phyloP scores from a whole-genome alignment of 208 protist species.

The Phytomonas serpens region DNA sequence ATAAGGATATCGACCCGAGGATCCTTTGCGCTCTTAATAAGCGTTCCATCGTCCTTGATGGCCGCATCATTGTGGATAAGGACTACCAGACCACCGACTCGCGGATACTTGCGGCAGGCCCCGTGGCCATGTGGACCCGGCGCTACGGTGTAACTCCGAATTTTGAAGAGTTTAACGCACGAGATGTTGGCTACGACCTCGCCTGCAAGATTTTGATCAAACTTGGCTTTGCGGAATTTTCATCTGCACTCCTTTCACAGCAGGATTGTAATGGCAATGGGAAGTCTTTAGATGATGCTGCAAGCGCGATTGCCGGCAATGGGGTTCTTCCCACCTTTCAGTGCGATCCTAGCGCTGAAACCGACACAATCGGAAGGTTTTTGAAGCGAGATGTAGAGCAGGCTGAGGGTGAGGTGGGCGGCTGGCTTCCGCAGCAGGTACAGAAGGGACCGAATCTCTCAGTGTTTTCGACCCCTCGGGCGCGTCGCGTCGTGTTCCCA shows the following conservation, averaged over 20 bases:
- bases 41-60: constrained; percentile 90
- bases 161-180: constrained; percentile 82
- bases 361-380: background rate
- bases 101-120: constrained; percentile 73
- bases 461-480: constrained; percentile 5
- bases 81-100: constrained; percentile 86
- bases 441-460: constrained; percentile 2
- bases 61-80: constrained; percentile 86
- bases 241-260: background rate
- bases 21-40: constrained; percentile 86
- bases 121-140: constrained; percentile 91
- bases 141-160: constrained; percentile 75
- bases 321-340: background rate
- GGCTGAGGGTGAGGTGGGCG: background rate
- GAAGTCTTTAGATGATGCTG: background rate
- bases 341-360: background rate
- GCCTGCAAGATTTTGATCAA: constrained; percentile 64
- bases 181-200: constrained; percentile 75
- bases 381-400: background rate
- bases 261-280: background rate
- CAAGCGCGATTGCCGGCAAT: background rate
- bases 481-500: constrained; percentile 48
- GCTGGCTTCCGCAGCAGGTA: background rate
- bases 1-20: constrained; percentile 87
- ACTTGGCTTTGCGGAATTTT: constrained; percentile 78